Conservation (phyloP, 1,284 basidiomycete species). For the Filobasidium uniguttulatum region DNA sequence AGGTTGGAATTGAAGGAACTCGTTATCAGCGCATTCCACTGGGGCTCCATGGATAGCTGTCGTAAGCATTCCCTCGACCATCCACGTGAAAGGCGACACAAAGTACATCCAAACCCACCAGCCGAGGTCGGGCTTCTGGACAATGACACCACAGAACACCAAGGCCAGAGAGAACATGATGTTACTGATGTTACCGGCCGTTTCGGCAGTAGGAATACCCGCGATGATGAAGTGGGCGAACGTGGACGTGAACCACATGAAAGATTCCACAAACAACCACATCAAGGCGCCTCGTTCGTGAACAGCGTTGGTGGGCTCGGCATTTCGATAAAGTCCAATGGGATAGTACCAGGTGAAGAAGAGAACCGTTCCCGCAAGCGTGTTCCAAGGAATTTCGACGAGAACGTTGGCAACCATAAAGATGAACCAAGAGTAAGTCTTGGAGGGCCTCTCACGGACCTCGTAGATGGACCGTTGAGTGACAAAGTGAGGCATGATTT, state of each 20-base stretch:
- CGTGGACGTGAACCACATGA: constrained; percentile 36
- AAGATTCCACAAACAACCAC: constrained; percentile 30
- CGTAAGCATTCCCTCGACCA: constrained; percentile 47
- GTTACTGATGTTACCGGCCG: constrained; percentile 37
- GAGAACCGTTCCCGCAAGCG: constrained; percentile 40
- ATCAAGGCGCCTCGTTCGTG: constrained; percentile 29
- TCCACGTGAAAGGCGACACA: constrained; percentile 59
- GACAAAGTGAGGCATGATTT: constrained; percentile 33
- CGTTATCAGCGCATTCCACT: constrained; percentile 34
- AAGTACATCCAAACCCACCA: constrained; percentile 56
- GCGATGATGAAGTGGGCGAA: constrained; percentile 28
- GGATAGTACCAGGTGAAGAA: constrained; percentile 40
- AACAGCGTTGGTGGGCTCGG: constrained; percentile 29
- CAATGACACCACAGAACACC: constrained; percentile 40
- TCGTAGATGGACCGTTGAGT: constrained; percentile 49
- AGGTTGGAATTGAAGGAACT: constrained; percentile 32
- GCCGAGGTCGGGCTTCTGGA: constrained; percentile 1
- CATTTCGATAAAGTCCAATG: constrained; percentile 34
- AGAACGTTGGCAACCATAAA: constrained; percentile 31
- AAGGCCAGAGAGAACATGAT: constrained; percentile 34
- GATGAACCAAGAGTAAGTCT: constrained; percentile 64
- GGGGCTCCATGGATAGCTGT: constrained; percentile 34
- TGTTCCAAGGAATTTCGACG: constrained; percentile 41
- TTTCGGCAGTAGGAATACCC: constrained; percentile 26
- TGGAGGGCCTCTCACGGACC: constrained; percentile 55